phyloP scores from a whole-genome alignment of 441 rosid species.

The Breynia disticha region DNA sequence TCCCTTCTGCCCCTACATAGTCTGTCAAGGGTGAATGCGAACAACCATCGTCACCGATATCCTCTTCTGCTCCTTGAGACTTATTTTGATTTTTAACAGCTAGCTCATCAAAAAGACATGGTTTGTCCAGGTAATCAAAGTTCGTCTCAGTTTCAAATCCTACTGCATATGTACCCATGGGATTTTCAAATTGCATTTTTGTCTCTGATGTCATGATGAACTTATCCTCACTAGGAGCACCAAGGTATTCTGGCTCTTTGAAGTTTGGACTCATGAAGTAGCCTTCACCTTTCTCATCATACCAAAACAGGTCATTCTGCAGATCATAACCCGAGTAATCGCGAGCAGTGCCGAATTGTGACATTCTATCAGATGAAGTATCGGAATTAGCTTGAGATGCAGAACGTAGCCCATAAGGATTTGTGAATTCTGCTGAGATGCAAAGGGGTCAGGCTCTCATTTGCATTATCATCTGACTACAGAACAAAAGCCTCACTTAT shows the following conservation, averaged over 20 bases:
- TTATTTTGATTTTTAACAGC: conserved; percentile 15
- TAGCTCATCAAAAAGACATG: conserved; percentile 28
- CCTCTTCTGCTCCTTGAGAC: conserved; percentile 16
- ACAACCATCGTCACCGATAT: conserved; percentile 10
- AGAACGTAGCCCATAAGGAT: conserved; percentile 77
- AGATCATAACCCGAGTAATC: conserved; percentile 53
- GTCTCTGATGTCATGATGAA: conserved; percentile 42
- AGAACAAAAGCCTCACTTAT: neutral
- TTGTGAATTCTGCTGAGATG: conserved; percentile 54
- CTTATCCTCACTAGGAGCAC: conserved; percentile 67
- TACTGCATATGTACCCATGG: conserved; percentile 24
- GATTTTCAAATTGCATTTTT: conserved; percentile 31
- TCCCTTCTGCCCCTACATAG: conserved; percentile 9
- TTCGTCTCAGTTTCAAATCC: conserved; percentile 34
- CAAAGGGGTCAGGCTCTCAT: conserved; percentile 2
- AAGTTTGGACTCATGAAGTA: conserved; percentile 61
- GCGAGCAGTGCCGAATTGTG: conserved; percentile 84
- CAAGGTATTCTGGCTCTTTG: conserved; percentile 44
- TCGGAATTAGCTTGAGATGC: conserved; percentile 43
- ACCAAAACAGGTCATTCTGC: conserved; percentile 52
- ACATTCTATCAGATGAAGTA: conserved; percentile 59
- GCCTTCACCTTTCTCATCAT: conserved; percentile 63
- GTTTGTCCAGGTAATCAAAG: conserved; percentile 43
- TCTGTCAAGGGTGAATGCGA: conserved; percentile 16
- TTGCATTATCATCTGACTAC: neutral